Evolutionary conservation across 108 stramenopile genomes (phyloP), one percentile per base, ranked within the genome.

Genomic region (Skeletonema potamos): DNA sequence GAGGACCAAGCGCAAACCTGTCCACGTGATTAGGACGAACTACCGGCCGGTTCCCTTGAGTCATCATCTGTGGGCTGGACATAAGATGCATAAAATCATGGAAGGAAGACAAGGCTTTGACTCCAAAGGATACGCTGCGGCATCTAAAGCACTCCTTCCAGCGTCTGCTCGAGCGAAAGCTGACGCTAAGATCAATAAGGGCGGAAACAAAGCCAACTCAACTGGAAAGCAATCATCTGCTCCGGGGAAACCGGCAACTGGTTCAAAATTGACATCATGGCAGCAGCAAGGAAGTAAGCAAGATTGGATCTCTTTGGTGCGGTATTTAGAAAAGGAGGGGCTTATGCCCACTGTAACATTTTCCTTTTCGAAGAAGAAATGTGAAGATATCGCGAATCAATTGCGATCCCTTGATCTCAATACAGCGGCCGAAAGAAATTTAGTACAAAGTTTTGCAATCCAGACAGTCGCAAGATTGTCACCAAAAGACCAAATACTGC

Each of bases 361-460:
- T 71, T 91, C 92, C n/a, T 98, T 99, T 70, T 96, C 92, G 28
- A 97, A 97, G 67, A 96, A 93, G 84, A 96, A 97, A 79, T 99
- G 99, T 63, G 97, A 97, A 73, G 96, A 98, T 68, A 86, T 90
- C 48, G 97, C 97, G 27, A 78, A 93, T 30, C 85, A 83, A 77
- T 84, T 98, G 18, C 76, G 92, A 54, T 85, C 87, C 18, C 71
- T 95, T 6, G 92, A 95, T 66, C 82, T 99, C 10, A 96, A 94
- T 67, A 96, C 92, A 0, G 92, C 92, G 4, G 76, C 82, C 1
- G 96, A 98, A 75, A 63, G 86, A 41, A 74, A 74, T 51, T 61
- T 84, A 11, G 88, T 90, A 3, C 86, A 89, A 61, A 86, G 76
- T 15, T 95, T 97, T 63, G 77, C 88, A 0, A 77, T 87, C 43